Evolutionary conservation across 306 rosid genomes (phyloP).

Genomic region (Castanea sativa): DNA sequence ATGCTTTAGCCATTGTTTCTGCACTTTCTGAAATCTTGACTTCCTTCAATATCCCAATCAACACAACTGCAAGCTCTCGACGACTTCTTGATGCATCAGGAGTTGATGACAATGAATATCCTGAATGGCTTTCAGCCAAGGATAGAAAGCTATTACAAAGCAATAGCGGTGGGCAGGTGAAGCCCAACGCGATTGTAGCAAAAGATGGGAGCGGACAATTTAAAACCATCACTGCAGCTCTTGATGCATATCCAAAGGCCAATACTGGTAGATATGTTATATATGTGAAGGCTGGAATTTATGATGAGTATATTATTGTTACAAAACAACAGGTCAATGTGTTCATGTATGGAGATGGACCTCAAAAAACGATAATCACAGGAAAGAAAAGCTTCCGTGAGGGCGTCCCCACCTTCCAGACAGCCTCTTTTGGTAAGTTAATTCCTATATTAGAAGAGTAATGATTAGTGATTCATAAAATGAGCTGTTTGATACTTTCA

Average conservation of each 20-base stretch:
- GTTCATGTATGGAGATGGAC: constrained; percentile 73
- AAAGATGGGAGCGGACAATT: constrained; percentile 62
- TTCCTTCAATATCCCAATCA: constrained; percentile 9
- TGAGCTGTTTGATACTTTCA: too few relatives aligned
- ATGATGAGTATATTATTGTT: constrained; percentile 44
- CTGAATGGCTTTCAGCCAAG: constrained; percentile 45
- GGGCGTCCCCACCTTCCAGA: constrained; percentile 38
- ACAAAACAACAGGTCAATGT: constrained; percentile 21
- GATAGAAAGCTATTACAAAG: constrained; percentile 54
- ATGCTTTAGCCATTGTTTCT: constrained; percentile 48
- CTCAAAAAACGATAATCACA: constrained; percentile 45
- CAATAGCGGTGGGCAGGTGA: not conserved
- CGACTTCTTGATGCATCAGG: constrained; percentile 35
- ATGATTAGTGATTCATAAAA: too few relatives aligned
- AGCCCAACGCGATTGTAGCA: constrained; percentile 55
- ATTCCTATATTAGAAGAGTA: too few relatives aligned
- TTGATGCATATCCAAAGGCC: constrained; percentile 41
- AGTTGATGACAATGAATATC: constrained; percentile 30
- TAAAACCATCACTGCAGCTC: constrained; percentile 45
- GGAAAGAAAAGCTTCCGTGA: constrained; percentile 33
- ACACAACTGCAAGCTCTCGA: constrained; percentile 29
- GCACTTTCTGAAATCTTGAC: constrained; percentile 28
- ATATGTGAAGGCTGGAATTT: constrained; percentile 65
- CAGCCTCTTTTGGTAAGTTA: constrained; percentile 53
- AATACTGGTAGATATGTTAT: constrained; percentile 39